Percentiles rank a stretch among this genome's conserved stretches.
These are phyloP conservation scores for Crinitomyces ghanaensis DNA, from an alignment of 805 yeast genomes.

Conservation along the genomic window DNA sequence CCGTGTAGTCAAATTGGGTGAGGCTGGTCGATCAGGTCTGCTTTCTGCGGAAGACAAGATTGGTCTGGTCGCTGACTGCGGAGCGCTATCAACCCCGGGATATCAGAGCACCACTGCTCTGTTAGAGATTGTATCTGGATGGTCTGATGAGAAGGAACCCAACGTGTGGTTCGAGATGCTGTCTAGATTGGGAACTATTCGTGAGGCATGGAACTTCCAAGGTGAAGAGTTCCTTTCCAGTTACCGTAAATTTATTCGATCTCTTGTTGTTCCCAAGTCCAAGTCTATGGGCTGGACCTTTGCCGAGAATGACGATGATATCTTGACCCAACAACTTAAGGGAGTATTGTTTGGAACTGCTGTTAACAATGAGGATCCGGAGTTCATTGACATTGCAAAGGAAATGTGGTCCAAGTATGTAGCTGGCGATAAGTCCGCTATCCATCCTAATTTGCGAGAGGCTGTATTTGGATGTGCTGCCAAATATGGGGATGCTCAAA, in stretches of 20 bases:
- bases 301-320: constrained; percentile 39
- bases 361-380: constrained; percentile 24
- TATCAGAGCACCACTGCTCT: constrained; percentile 37
- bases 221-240: constrained; percentile 30
- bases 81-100: constrained; percentile 43
- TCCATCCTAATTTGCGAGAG: constrained; percentile 64
- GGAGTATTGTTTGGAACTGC: constrained; percentile 36
- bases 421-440: constrained; percentile 53
- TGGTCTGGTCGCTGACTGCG: constrained; percentile 53
- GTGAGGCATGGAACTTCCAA: constrained; percentile 40
- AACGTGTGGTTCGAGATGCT: constrained; percentile 43
- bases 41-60: constrained; percentile 50
- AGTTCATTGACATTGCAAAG: constrained; percentile 24
- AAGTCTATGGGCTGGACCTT: constrained; percentile 56
- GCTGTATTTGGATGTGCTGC: constrained; percentile 59
- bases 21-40: constrained; percentile 39
- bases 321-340: constrained; percentile 52
- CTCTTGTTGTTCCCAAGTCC: constrained; percentile 45
- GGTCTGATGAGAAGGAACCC: constrained; percentile 41
- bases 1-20: constrained; percentile 42
- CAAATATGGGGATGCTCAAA: constrained; percentile 45
- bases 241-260: constrained; percentile 35
- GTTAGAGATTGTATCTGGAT: constrained; percentile 37
- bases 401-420: constrained; percentile 41
- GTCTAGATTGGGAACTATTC: constrained; percentile 31